Evolutionary conservation across 345 rosid genomes (phyloP).

Genomic region (Pugionium cornutum): DNA sequence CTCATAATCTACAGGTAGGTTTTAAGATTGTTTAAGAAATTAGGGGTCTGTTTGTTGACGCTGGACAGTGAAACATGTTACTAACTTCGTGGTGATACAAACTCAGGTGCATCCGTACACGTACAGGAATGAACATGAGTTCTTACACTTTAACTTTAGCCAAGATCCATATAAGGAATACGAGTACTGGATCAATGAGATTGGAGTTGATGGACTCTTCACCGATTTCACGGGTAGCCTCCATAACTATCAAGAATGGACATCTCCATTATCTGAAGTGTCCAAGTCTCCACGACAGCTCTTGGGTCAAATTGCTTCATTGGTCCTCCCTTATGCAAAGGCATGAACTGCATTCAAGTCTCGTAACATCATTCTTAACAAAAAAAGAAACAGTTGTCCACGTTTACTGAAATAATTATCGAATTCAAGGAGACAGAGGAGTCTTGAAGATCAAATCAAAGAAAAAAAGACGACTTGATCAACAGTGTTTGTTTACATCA

Average conservation of each 20-base stretch:
- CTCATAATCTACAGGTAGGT: constrained; percentile 69
- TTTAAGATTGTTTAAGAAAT: not conserved
- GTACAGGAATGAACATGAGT: constrained; percentile 62
- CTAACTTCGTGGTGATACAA: constrained; percentile 22
- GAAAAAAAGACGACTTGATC: not conserved
- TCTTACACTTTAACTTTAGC: constrained; percentile 66
- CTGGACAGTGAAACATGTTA: constrained; percentile 2
- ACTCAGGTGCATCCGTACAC: constrained; percentile 93
- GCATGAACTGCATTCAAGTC: constrained; percentile 23
- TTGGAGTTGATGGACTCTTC: constrained; percentile 84
- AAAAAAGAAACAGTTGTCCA: not conserved
- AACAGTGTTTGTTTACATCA: constrained; percentile 7
- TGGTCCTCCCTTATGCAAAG: constrained; percentile 49
- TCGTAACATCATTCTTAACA: not conserved
- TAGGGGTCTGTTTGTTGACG: not conserved
- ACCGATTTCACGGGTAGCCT: constrained; percentile 93
- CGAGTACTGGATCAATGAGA: constrained; percentile 74
- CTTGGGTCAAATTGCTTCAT: constrained; percentile 46
- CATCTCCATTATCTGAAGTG: constrained; percentile 39
- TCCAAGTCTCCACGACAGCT: constrained; percentile 34
- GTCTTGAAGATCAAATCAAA: constrained; percentile 17
- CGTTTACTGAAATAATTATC: not conserved
- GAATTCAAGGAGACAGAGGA: not conserved
- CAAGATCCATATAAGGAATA: constrained; percentile 80
- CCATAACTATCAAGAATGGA: constrained; percentile 64